These are phyloP conservation scores for Verticillium klebahnii DNA, from an alignment of 2,329 filamentous ascomycete genomes.

Conservation along the genomic window DNA sequence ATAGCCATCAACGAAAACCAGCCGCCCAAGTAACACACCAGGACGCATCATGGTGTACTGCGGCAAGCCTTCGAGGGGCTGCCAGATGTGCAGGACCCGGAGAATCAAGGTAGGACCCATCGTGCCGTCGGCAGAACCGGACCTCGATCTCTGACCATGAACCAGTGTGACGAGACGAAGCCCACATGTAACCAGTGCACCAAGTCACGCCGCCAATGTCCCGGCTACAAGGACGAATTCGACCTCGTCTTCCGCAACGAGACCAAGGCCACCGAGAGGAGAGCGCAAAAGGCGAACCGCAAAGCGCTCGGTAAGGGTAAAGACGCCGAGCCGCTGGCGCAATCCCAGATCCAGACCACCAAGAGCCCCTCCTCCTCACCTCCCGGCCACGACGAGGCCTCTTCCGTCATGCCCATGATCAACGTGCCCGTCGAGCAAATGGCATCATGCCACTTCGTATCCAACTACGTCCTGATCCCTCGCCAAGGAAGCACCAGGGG, in stretches of 20 bases:
- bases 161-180: slow-evolving; percentile 62
- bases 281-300: slow-evolving; percentile 52
- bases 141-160: neutral
- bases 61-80: slow-evolving; percentile 63
- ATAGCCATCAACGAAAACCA: neutral
- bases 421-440: slow-evolving; percentile 47
- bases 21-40: neutral
- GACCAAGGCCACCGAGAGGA: slow-evolving; percentile 61
- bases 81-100: slow-evolving; percentile 69
- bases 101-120: slow-evolving; percentile 61
- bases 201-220: slow-evolving; percentile 59
- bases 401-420: slow-evolving; percentile 28
- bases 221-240: slow-evolving; percentile 67
- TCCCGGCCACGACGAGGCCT: slow-evolving; percentile 1
- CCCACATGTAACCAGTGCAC: slow-evolving; percentile 62
- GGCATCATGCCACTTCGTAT: slow-evolving; percentile 55
- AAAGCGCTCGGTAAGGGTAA: slow-evolving; percentile 37
- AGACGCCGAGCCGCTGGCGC: slow-evolving; percentile 11
- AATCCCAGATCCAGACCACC: slow-evolving; percentile 6
- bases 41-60: slow-evolving; percentile 56
- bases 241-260: slow-evolving; percentile 70
- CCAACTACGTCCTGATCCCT: slow-evolving; percentile 56
- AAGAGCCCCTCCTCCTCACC: slow-evolving; percentile 17
- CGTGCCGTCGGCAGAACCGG: neutral
- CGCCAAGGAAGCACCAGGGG: slow-evolving; percentile 45